phyloP scores from a whole-genome alignment of 805 yeast genomes.

The Candida anglica region DNA sequence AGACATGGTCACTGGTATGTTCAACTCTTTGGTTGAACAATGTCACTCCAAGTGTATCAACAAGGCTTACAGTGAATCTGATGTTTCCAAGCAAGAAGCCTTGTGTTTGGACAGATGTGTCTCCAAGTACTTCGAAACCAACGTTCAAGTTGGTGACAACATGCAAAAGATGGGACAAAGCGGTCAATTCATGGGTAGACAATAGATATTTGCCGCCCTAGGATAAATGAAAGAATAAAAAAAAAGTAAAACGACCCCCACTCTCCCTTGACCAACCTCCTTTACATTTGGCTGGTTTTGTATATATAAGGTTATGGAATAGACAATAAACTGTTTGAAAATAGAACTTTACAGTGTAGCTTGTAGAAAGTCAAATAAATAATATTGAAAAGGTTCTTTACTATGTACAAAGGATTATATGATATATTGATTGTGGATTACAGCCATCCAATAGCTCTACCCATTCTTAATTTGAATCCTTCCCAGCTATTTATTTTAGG shows the following conservation, averaged over 20 bases:
- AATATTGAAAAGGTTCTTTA: too few relatives aligned
- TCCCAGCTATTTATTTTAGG: constrained; percentile 83
- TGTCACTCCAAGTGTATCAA: constrained; percentile 85
- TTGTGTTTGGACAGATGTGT: constrained; percentile 95
- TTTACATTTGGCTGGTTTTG: too few relatives aligned
- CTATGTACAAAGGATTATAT: too few relatives aligned
- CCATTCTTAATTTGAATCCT: constrained; percentile 69
- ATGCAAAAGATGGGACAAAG: constrained; percentile 46
- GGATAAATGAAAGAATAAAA: too few relatives aligned
- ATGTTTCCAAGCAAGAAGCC: constrained; percentile 73
- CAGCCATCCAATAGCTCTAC: constrained; percentile 51
- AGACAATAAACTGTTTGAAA: too few relatives aligned
- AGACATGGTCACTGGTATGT: constrained; percentile 97
- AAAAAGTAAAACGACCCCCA: too few relatives aligned
- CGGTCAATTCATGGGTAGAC: constrained; percentile 45
- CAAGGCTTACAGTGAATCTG: constrained; percentile 64
- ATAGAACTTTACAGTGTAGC: too few relatives aligned
- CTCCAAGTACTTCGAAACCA: constrained; percentile 89
- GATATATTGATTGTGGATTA: too few relatives aligned
- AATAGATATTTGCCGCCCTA: too few relatives aligned
- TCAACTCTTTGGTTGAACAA: constrained; percentile 84
- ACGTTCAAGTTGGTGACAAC: constrained; percentile 87
- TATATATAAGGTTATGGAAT: too few relatives aligned
- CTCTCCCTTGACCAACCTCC: too few relatives aligned
- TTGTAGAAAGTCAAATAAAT: too few relatives aligned